Base-by-base conservation (phyloP, 192 early-diverging fungal species). In the Coemansia sp. region DNA sequence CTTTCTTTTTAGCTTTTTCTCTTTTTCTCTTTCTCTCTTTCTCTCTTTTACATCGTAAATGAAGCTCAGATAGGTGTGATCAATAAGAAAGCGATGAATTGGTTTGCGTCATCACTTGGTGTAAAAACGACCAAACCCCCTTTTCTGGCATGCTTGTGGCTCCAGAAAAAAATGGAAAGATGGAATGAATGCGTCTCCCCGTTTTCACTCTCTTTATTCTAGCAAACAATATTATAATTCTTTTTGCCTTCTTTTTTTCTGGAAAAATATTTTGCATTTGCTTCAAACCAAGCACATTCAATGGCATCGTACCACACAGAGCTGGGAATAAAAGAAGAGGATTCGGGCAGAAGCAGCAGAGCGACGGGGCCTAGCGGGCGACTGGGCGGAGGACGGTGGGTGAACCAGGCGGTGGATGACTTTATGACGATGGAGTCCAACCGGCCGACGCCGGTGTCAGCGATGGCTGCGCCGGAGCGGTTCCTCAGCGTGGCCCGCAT, bases 281-380 rank as follows among this genome's bases (percentile, higher is more conserved):
- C 16, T 57, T 59, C 22, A 56, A 48, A 19, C 37, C 45, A 5
- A 32, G 41, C 51, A 56, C 61, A 48, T 38, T 50, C 48, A 54
- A 81, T 81, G 79, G 71, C 79, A 6, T 81, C 79, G 5, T 81
- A 81, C 37, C 73, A 73, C 65, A 50, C 74, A 22, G 79, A 76
- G 39, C 65, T 71, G 40, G 79, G 71, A 7, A 40, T 69, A 19
- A 76, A 70, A 45, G 79, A 82, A 20, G 39, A 57, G 19, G 79
- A 82, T 7, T 66, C 12, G 68, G 59, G 55, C 63, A 73, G 41
- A 46, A 65, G 20, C 43, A 60, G 56, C 46, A 67, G 56, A 57
- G 53, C 49, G 48, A 59, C 4, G 13, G 69, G n/a, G 38, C 63
- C 20, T 7, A 19, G 25, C 22, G 25, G 25, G 20, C 51, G 51